Conservation (phyloP, 371 early-diverging fungal species). For the Saksenaea oblongispora region DNA sequence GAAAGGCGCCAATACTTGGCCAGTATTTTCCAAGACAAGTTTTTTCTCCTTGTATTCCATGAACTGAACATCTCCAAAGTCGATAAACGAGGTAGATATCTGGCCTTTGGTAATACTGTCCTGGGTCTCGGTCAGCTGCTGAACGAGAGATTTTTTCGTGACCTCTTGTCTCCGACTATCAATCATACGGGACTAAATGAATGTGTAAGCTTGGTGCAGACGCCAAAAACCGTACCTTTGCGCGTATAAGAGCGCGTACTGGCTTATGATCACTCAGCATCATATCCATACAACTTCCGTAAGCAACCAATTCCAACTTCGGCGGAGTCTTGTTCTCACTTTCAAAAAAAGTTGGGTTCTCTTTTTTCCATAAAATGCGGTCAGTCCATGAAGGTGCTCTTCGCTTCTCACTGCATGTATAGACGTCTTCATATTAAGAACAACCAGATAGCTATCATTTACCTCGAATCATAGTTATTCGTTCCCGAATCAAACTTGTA, state of each 20-base stretch:
- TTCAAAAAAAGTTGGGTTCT: not conserved
- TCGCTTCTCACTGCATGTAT: slow-evolving; percentile 71
- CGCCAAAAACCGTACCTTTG: slow-evolving; percentile 47
- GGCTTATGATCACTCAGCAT: slow-evolving; percentile 93
- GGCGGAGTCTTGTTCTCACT: too few species aligned
- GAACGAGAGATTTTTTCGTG: slow-evolving; percentile 59
- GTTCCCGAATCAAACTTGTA: slow-evolving; percentile 93
- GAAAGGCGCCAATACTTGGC: slow-evolving; percentile 71
- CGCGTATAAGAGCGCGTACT: slow-evolving; percentile 70
- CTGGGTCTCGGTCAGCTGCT: slow-evolving; percentile 76
- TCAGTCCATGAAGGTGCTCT: slow-evolving; percentile 94
- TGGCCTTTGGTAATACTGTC: slow-evolving; percentile 81
- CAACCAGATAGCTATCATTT: not conserved
- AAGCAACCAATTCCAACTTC: slow-evolving; percentile 49
- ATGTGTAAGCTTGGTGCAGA: not conserved
- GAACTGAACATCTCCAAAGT: slow-evolving; percentile 83
- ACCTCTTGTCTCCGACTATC: slow-evolving; percentile 55
- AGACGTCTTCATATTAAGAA: too few species aligned
- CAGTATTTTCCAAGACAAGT: slow-evolving; percentile 75
- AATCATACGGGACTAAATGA: slow-evolving; percentile 37
- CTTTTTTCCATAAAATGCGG: slow-evolving; percentile 84
- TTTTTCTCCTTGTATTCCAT: slow-evolving; percentile 56
- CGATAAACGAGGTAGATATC: slow-evolving; percentile 60
- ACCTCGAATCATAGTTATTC: slow-evolving; percentile 82
- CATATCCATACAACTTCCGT: slow-evolving; percentile 65